Percentiles rank a stretch among this genome's conserved stretches.
These are phyloP conservation scores for Cladosporium sp. DNA, from an alignment of 2,329 filamentous ascomycete genomes.

Conservation along the genomic window DNA sequence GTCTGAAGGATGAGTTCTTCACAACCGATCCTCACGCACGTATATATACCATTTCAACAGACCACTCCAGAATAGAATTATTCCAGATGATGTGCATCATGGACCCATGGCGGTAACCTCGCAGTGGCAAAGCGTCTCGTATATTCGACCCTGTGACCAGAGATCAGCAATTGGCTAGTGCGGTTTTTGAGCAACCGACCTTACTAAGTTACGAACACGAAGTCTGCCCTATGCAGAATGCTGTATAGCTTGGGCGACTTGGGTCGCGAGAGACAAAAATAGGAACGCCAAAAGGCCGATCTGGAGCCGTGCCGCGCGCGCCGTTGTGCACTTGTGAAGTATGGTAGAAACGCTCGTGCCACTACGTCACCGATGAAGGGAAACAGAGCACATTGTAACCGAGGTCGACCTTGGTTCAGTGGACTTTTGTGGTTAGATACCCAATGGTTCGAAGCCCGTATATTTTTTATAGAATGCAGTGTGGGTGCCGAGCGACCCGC, in stretches of 20 bases:
- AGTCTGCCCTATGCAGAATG: background rate
- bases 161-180: background rate
- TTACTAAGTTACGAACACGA: conserved; percentile 2
- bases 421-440: background rate
- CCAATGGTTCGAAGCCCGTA: background rate
- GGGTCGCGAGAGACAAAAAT: background rate
- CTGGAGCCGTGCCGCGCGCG: conserved; percentile 4
- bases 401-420: background rate
- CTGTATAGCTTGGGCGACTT: background rate
- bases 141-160: background rate
- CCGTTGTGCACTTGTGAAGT: background rate
- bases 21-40: background rate
- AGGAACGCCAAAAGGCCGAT: background rate
- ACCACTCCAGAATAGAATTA: background rate
- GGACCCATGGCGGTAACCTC: background rate
- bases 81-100: background rate
- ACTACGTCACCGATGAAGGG: background rate
- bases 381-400: background rate
- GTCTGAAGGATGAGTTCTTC: background rate
- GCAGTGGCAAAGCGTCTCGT: background rate
- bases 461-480: background rate
- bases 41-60: background rate
- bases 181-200: background rate
- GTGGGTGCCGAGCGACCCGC: background rate
- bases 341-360: background rate